These are phyloP conservation scores for Beauveria medogensis DNA, from an alignment of 2,329 filamentous ascomycete genomes.

Conservation along the genomic window DNA sequence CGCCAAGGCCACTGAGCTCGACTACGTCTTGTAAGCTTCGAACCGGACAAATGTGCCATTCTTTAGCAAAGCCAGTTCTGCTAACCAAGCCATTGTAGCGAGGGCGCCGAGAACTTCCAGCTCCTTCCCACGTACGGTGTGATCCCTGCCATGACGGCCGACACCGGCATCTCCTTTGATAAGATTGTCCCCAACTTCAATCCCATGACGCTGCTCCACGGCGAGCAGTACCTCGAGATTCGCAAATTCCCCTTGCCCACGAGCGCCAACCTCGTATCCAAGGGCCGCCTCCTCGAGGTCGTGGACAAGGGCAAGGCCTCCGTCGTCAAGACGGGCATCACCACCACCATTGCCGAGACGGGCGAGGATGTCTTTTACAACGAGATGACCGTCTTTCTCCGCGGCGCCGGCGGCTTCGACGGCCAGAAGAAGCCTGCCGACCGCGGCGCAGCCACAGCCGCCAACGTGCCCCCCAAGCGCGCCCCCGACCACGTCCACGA, in stretches of 20 bases:
- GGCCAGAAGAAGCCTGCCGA: slow-evolving; percentile 70
- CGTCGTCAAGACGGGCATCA: slow-evolving; percentile 70
- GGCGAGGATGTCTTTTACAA: slow-evolving; percentile 96
- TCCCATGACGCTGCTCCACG: slow-evolving; percentile 97
- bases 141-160: slow-evolving; percentile 83
- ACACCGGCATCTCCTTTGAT: slow-evolving; percentile 69
- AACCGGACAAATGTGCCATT: background rate
- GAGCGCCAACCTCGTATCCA: slow-evolving; percentile 64
- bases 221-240: slow-evolving; percentile 96
- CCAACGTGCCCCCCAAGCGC: slow-evolving; percentile 70
- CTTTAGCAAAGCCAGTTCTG: background rate
- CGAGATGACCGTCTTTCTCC: slow-evolving; percentile 86
- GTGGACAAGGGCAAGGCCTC: slow-evolving; percentile 92
- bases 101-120: slow-evolving; percentile 88
- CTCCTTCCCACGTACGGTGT: slow-evolving; percentile 92
- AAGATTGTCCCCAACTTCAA: slow-evolving; percentile 92
- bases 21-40: slow-evolving; percentile 61
- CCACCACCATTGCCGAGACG: slow-evolving; percentile 75
- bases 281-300: slow-evolving; percentile 80
- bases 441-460: slow-evolving; percentile 70
- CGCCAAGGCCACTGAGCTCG: slow-evolving; percentile 81
- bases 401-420: slow-evolving; percentile 84
- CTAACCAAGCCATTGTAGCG: slow-evolving; percentile 30
- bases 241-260: slow-evolving; percentile 88
- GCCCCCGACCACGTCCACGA: slow-evolving; percentile 75